phyloP scores from a whole-genome alignment of 2,329 filamentous ascomycete genomes.

The Pseudopithomyces maydicus region DNA sequence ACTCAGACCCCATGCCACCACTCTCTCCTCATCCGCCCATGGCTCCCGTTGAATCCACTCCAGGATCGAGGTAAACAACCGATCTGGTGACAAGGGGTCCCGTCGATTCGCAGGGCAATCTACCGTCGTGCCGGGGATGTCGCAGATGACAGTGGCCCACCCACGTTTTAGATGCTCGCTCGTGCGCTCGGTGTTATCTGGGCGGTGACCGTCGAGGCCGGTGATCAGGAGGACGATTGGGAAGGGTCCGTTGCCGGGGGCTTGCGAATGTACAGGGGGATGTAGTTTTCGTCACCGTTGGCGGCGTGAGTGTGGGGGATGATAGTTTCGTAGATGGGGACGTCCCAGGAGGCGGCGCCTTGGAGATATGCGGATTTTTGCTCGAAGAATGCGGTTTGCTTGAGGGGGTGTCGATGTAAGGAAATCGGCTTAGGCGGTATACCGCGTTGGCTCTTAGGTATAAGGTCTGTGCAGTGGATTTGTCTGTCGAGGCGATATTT shows the following conservation, averaged over 20 bases:
- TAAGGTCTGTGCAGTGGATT: constrained; percentile 59
- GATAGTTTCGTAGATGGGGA: constrained; percentile 64
- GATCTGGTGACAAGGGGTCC: constrained; percentile 57
- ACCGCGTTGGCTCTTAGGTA: constrained; percentile 75
- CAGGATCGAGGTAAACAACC: constrained; percentile 58
- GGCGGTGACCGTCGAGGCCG: constrained; percentile 63
- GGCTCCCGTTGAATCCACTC: constrained; percentile 55
- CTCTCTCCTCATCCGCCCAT: constrained; percentile 52
- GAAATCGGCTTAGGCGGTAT: constrained; percentile 73
- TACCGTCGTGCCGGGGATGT: constrained; percentile 61
- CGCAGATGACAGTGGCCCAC: constrained; percentile 56
- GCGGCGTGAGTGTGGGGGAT: constrained; percentile 62
- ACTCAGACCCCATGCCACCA: constrained; percentile 61
- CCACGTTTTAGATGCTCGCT: constrained; percentile 53
- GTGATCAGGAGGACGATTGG: constrained; percentile 61
- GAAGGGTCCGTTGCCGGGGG: constrained; percentile 52
- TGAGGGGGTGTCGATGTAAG: constrained; percentile 55
- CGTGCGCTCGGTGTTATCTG: constrained; percentile 52
- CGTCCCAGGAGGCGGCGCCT: constrained; percentile 48
- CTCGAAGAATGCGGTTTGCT: constrained; percentile 66
- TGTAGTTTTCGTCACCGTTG: constrained; percentile 57
- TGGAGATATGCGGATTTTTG: constrained; percentile 69
- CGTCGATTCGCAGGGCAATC: constrained; percentile 57
- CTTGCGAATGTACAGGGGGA: constrained; percentile 69
- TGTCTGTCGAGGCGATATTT: constrained; percentile 53